Evolutionary conservation across 495 filamentous ascomycete genomes (phyloP).

Genomic region (Podospora appendiculata): DNA sequence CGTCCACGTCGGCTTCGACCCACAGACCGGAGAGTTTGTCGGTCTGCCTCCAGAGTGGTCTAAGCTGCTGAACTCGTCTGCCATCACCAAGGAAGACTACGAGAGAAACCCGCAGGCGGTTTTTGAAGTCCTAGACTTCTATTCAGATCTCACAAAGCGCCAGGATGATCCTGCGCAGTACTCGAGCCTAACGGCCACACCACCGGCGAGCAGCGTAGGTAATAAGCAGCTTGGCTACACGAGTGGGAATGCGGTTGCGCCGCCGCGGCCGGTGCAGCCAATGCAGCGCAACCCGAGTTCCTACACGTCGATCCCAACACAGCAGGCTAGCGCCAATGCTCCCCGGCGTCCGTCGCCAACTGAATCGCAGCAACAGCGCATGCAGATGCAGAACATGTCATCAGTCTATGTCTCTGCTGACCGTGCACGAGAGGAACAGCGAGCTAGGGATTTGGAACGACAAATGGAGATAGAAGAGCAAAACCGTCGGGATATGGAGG

Average conservation of each 20-base stretch:
- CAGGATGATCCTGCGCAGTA: constrained; percentile 74
- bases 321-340: constrained; percentile 17
- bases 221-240: constrained; percentile 64
- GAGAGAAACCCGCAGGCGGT: constrained; percentile 97
- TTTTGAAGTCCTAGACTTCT: constrained; percentile 94
- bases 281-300: constrained; percentile 42
- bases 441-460: constrained; percentile 20
- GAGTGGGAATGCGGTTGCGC: constrained; percentile 62
- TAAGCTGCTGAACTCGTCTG: constrained; percentile 85
- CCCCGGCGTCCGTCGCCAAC: constrained; percentile 34
- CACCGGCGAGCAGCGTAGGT: constrained; percentile 44
- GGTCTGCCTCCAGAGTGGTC: constrained; percentile 95
- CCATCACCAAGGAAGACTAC: constrained; percentile 96
- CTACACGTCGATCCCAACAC: constrained; percentile 17
- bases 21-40: constrained; percentile 83
- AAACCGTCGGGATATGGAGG: constrained; percentile 65
- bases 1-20: constrained; percentile 96
- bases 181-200: constrained; percentile 59
- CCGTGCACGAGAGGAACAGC: constrained; percentile 46
- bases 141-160: constrained; percentile 87
- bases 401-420: constrained; percentile 45
- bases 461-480: constrained; percentile 60
- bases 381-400: constrained; percentile 37
- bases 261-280: constrained; percentile 56
- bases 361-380: constrained; percentile 32